Conservation (phyloP, 2,329 filamentous ascomycete genomes). For the Hymenoscyphus infarciens region DNA sequence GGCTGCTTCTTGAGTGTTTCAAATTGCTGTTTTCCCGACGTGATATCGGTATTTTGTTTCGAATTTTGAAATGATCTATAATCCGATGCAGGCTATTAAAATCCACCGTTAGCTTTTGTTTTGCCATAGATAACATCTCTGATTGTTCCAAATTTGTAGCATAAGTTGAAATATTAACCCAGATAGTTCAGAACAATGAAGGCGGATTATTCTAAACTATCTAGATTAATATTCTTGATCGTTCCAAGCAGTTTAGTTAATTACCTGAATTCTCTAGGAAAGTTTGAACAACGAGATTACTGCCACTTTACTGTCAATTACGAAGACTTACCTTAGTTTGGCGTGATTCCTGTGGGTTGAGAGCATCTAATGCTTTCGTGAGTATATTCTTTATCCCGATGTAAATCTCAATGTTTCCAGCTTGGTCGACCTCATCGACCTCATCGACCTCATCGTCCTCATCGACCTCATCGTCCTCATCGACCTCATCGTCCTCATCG, state of each 20-base stretch:
- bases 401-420: background rate
- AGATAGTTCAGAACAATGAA: too few relatives aligned
- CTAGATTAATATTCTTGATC: too few relatives aligned
- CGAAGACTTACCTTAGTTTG: background rate
- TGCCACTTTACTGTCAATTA: background rate
- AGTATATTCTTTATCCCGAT: conserved; percentile 1
- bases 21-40: background rate
- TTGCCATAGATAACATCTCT: background rate
- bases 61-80: background rate
- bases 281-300: too few relatives aligned
- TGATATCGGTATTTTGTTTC: background rate
- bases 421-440: background rate
- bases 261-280: too few relatives aligned
- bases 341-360: background rate
- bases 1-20: background rate
- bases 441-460: conserved; percentile 1
- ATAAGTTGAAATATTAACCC: too few relatives aligned
- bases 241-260: too few relatives aligned
- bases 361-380: background rate
- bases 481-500: background rate
- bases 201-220: too few relatives aligned
- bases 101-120: background rate
- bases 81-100: background rate
- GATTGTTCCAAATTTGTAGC: too few relatives aligned
- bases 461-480: background rate